Conservation (phyloP, 192 early-diverging fungal species). For the Umbelopsis ramanniana region DNA sequence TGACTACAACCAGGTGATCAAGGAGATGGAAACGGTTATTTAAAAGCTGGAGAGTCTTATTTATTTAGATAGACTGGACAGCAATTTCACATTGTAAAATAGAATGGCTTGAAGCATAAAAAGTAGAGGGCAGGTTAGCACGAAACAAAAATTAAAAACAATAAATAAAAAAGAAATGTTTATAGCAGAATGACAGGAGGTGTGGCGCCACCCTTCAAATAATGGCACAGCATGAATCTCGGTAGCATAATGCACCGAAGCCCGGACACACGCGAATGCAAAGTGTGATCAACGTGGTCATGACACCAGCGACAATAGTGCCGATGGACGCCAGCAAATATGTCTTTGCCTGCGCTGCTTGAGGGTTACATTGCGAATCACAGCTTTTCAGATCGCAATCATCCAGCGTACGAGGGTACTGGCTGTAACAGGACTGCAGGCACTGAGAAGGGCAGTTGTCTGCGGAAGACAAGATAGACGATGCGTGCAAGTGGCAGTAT, state of each 20-base stretch:
- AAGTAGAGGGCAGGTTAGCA: background rate
- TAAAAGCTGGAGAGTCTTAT: slow-evolving; percentile 12
- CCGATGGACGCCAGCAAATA: background rate
- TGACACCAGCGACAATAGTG: background rate
- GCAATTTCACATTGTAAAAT: background rate
- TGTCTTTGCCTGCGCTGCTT: background rate
- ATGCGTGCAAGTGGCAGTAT: slow-evolving; percentile 1
- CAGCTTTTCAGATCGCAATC: background rate
- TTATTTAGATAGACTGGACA: background rate
- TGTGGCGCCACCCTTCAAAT: background rate
- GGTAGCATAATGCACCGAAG: background rate
- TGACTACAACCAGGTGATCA: slow-evolving; percentile 66
- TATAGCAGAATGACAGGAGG: too few relatives aligned
- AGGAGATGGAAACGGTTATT: slow-evolving; percentile 38
- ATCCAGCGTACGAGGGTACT: slow-evolving; percentile 1
- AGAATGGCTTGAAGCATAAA: background rate
- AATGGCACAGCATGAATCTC: slow-evolving; percentile 10
- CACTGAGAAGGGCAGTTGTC: background rate
- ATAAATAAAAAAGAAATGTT: too few relatives aligned
- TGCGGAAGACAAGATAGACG: background rate
- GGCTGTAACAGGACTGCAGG: background rate
- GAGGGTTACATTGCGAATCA: slow-evolving; percentile 5
- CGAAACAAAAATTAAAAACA: too few relatives aligned
- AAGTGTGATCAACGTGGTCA: background rate
- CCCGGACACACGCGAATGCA: slow-evolving; percentile 4